Conservation (phyloP, 2,329 filamentous ascomycete species). For the Teratosphaeria pseudoeucalypti region DNA sequence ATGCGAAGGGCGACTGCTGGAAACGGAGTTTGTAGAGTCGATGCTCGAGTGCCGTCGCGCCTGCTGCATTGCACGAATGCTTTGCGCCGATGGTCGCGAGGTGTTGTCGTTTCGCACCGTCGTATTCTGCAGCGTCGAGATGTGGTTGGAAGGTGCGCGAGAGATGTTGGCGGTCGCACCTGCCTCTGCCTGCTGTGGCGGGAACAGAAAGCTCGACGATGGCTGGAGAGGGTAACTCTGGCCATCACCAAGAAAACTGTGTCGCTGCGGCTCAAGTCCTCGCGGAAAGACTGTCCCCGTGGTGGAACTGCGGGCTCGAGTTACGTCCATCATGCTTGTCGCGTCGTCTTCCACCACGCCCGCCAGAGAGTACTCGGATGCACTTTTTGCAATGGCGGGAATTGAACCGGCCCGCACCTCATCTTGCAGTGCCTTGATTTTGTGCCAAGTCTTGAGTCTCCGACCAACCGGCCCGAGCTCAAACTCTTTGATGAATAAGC, state of each 20-base stretch:
- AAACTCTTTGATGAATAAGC: slow-evolving; percentile 90
- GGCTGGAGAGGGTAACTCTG: slow-evolving; percentile 5
- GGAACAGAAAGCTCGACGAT: neutral
- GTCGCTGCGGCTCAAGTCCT: slow-evolving; percentile 5
- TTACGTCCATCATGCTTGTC: slow-evolving; percentile 27
- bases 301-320: slow-evolving; percentile 38
- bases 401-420: slow-evolving; percentile 59
- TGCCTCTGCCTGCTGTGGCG: neutral
- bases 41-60: slow-evolving; percentile 81
- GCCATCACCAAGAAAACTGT: slow-evolving; percentile 6
- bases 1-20: slow-evolving; percentile 29
- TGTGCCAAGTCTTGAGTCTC: slow-evolving; percentile 90
- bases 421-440: slow-evolving; percentile 83
- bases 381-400: slow-evolving; percentile 24
- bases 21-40: slow-evolving; percentile 47
- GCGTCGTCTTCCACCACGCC: slow-evolving; percentile 25
- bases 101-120: slow-evolving; percentile 22
- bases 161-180: slow-evolving; percentile 3
- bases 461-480: slow-evolving; percentile 84
- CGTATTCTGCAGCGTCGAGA: slow-evolving; percentile 22
- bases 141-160: slow-evolving; percentile 5
- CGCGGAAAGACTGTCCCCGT: slow-evolving; percentile 17
- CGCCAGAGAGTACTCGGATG: slow-evolving; percentile 31
- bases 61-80: slow-evolving; percentile 52
- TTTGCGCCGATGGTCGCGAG: slow-evolving; percentile 25